These are phyloP conservation scores for Stenocarpella maydis DNA, from an alignment of 2,329 filamentous ascomycete species.

Conservation along the genomic window DNA sequence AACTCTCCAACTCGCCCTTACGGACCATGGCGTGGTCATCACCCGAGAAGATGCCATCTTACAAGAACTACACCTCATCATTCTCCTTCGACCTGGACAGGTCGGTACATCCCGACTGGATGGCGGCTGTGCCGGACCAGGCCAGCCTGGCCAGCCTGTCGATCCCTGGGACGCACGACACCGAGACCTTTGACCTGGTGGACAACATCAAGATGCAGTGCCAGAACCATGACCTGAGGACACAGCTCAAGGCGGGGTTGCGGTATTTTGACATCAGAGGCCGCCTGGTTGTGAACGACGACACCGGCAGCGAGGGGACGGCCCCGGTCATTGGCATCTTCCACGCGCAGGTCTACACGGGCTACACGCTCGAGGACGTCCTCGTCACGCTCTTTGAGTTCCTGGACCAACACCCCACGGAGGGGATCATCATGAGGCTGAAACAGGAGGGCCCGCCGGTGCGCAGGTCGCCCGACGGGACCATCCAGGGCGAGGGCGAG, in stretches of 20 bases:
- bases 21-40: slow-evolving; percentile 1
- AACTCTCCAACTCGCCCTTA: slow-evolving; percentile 12
- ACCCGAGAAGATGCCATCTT: slow-evolving; percentile 10
- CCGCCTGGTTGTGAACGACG: slow-evolving; percentile 49
- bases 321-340: slow-evolving; percentile 52
- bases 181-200: slow-evolving; percentile 55
- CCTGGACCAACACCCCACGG: slow-evolving; percentile 53
- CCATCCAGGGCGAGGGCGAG: neutral
- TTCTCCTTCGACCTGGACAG: slow-evolving; percentile 54
- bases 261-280: slow-evolving; percentile 60
- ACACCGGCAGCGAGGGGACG: slow-evolving; percentile 39
- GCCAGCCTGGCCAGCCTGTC: slow-evolving; percentile 53
- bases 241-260: slow-evolving; percentile 56
- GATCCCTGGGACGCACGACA: slow-evolving; percentile 62
- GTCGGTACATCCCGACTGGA: slow-evolving; percentile 50
- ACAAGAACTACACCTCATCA: slow-evolving; percentile 42
- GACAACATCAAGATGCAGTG: slow-evolving; percentile 50
- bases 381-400: slow-evolving; percentile 55
- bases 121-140: slow-evolving; percentile 52
- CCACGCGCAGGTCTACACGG: slow-evolving; percentile 55
- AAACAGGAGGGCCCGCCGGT: slow-evolving; percentile 56
- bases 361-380: slow-evolving; percentile 53
- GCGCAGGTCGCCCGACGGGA: neutral
- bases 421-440: slow-evolving; percentile 59
- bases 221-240: slow-evolving; percentile 55